phyloP scores from a whole-genome alignment of 768 basidiomycete genomes.

The Lentinula boryana region DNA sequence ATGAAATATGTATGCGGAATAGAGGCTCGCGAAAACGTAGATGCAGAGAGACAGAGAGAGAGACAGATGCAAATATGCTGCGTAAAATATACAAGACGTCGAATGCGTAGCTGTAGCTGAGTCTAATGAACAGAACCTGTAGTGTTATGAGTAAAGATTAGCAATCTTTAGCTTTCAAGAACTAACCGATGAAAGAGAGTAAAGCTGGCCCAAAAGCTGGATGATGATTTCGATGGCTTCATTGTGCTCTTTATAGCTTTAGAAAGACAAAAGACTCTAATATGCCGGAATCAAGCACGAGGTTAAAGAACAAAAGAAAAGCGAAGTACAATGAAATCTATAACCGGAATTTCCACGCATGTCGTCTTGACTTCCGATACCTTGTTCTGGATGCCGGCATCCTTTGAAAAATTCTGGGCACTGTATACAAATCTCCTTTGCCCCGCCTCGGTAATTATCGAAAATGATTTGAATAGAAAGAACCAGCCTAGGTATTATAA shows the following conservation, averaged over 20 bases:
- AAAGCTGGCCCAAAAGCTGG: slow-evolving; percentile 3
- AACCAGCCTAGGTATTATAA: not conserved
- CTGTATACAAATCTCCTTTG: not conserved
- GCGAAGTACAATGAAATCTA: slow-evolving; percentile 2
- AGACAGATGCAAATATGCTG: slow-evolving; percentile 4
- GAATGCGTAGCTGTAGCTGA: slow-evolving; percentile 7
- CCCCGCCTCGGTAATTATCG: not conserved
- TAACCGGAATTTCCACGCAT: not conserved
- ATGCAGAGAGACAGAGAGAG: slow-evolving; percentile 3
- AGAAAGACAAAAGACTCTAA: not conserved
- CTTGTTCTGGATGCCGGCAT: not conserved
- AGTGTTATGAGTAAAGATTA: not conserved
- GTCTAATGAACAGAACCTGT: slow-evolving; percentile 8
- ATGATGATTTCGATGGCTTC: not conserved
- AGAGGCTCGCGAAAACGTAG: not conserved
- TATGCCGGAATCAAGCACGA: not conserved
- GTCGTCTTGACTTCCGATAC: not conserved
- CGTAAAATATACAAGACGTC: slow-evolving; percentile 7
- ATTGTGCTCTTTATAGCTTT: slow-evolving; percentile 1
- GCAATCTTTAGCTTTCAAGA: not conserved
- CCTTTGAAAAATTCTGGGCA: too few species aligned
- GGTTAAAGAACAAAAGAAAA: slow-evolving; percentile 1
- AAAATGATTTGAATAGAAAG: not conserved
- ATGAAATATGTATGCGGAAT: not conserved
- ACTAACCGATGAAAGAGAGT: slow-evolving; percentile 4